phyloP scores from a whole-genome alignment of 2,329 filamentous ascomycete species.

The Trichothecium roseum region DNA sequence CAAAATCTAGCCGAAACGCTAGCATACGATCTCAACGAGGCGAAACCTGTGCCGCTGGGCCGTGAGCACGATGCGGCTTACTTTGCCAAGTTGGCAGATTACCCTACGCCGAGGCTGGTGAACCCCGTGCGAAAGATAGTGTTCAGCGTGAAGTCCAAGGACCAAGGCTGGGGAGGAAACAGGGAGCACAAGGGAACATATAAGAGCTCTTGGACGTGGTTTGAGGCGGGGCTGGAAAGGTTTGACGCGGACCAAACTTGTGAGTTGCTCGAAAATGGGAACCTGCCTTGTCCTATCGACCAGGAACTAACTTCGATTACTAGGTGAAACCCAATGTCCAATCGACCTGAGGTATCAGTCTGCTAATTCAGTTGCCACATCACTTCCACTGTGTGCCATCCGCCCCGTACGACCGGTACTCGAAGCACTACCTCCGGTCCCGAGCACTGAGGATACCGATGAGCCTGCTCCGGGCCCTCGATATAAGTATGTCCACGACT shows the following conservation, averaged over 20 bases:
- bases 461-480: neutral
- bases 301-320: neutral
- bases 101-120: constrained; percentile 27
- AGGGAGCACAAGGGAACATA: constrained; percentile 26
- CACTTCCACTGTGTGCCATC: constrained; percentile 22
- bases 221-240: constrained; percentile 50
- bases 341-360: constrained; percentile 17
- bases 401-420: constrained; percentile 24
- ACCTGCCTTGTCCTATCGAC: neutral
- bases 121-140: constrained; percentile 50
- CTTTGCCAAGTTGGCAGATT: constrained; percentile 23
- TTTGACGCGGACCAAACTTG: constrained; percentile 29
- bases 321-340: constrained; percentile 18
- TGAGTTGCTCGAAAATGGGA: constrained; percentile 10
- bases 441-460: neutral
- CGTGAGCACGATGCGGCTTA: constrained; percentile 15
- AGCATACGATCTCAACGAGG: constrained; percentile 17
- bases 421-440: constrained; percentile 1
- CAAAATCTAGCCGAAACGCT: constrained; percentile 15
- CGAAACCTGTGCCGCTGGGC: constrained; percentile 14
- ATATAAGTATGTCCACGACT: constrained; percentile 23
- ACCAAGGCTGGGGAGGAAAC: constrained; percentile 43
- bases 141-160: constrained; percentile 44
- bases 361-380: constrained; percentile 8
- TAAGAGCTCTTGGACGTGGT: constrained; percentile 47